Evolutionary conservation across 2,329 filamentous ascomycete species (phyloP), one percentile per base, ranked within the genome.

Genomic region (Lasiodiplodia hormozganensis): DNA sequence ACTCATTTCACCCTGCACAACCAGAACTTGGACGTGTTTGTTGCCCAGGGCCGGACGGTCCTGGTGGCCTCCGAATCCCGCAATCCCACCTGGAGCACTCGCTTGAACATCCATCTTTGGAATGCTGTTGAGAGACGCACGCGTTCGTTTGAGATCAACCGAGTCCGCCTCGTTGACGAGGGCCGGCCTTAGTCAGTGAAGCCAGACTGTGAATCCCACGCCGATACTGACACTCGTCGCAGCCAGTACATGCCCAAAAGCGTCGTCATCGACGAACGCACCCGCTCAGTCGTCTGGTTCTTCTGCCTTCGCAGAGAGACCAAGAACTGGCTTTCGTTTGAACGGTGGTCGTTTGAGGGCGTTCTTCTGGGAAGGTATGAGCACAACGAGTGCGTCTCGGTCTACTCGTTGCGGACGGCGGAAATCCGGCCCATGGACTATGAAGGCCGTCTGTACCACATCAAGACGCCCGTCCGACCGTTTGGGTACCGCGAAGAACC

Each of bases 1-100:
- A 74, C 73, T 28, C 72, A 62, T 7, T 78, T 79, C 69, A 74
- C 68, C 25, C 60, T 64, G n/a, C 16, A 36, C 16, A 64, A 52
- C 31, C 60, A 64, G 25, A 64, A 67, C 76, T 12, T 64, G 18
- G 60, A 64, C 16, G 60, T 52, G 21, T 64, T 64, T 52, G 43
- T 18, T 36, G 60, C 28, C 16, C 60, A 64, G 31, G 60, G 60
- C 16, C 31, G 31, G 43, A 64, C 60, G n/a, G 31, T 64, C 18
- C 60, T 64, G 4, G 60, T 64, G 28, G 60, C 60, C 11, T 64
- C 60, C 16, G 60, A 64, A 8, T 64, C 60, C 21, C 60, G 47
- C 43, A 52, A 31, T 38, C 43, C 60, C 18, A 38, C 60, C 34
- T 51, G 43, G 60, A 64, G 47, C 47, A 64, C 60, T 23, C 60